Percentiles rank a stretch among this genome's conserved stretches.
Conservation (phyloP, 2,329 filamentous ascomycete species). For the Fusarium sp. region DNA sequence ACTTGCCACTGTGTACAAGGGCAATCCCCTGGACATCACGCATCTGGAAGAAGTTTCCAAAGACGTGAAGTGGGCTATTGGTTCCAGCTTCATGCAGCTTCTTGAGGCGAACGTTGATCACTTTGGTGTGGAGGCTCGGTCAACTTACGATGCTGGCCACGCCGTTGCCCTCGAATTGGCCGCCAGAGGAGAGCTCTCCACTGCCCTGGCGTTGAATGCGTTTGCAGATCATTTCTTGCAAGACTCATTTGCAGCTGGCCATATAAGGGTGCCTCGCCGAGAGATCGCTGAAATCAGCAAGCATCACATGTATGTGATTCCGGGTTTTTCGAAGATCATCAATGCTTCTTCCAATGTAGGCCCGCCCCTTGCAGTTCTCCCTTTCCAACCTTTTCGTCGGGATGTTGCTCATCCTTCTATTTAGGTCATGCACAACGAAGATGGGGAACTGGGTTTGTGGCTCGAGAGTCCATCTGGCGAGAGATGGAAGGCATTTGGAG, state of each 20-base stretch:
- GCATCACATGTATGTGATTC: not conserved
- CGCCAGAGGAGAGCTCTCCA: not conserved
- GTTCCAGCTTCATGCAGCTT: not conserved
- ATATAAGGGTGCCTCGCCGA: not conserved
- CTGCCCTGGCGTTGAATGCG: not conserved
- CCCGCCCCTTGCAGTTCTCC: not conserved
- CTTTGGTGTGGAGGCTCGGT: not conserved
- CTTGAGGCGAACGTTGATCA: not conserved
- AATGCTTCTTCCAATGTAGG: not conserved
- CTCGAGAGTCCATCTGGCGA: not conserved
- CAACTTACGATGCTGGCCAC: not conserved
- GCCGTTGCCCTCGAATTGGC: not conserved
- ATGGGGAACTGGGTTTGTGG: not conserved
- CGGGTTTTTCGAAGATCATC: not conserved
- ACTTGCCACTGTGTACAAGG: not conserved
- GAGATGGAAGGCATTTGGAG: not conserved
- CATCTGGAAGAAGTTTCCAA: not conserved
- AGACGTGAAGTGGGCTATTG: not conserved
- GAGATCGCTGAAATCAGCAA: not conserved
- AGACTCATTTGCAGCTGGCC: conserved; percentile 1
- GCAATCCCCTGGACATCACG: not conserved
- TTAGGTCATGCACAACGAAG: too few species aligned
- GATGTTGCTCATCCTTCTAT: too few species aligned
- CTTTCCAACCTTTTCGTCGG: too few species aligned
- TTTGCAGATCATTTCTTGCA: conserved; percentile 3